Base-by-base conservation (phyloP, 352 stramenopile genomes). In the Pythium rhizo-oryzae region DNA sequence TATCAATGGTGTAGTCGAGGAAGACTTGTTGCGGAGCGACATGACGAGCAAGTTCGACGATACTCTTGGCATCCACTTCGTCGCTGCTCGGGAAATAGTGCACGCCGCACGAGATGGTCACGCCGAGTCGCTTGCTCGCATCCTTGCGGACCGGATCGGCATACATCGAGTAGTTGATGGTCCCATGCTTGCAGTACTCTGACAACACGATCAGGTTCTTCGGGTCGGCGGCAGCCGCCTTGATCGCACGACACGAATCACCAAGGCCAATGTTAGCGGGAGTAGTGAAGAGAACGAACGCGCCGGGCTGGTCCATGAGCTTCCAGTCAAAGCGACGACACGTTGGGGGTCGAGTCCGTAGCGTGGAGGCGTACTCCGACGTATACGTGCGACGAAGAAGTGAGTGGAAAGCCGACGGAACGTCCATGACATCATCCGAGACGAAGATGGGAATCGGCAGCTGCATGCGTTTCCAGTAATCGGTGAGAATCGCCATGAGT, bases 191-290 rank as follows among this genome's bases (percentile, higher is more conserved):
- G 61, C 87, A 94, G 57, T 89, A 79, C 60, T 96, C 89, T 9
- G 89, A 96, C 9, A 96, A 74, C 7, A 96, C 87, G 18, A 96
- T 82, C 2, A 96, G 75, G 54, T 96, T 96, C 69, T 90, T 90
- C 2, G 85, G 78, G 41, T 96, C 85, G 15, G 62, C 82, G 4
- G 85, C 85, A 35, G 81, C 62, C 0, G 77, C 76, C 30, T 89
- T 90, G 35, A 94, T 77, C 2, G 85, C 87, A 53, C 80, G 77
- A 21, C 80, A 69, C 18, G 89, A 93, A 54, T 95, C 84, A 4
- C 86, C 85, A 11, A 91, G 77, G 18, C 79, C 79, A 28, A 94
- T 91, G 49, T 84, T 90, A 6, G 89, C 89, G 13, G 87, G 87
- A 0, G 80, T 84, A 4, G 89, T 92, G 65, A 96, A 95, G 25